Evolutionary conservation across 1,284 basidiomycete genomes (phyloP), one percentile per base, ranked within the genome.

Genomic region (Xerocomus tenax): DNA sequence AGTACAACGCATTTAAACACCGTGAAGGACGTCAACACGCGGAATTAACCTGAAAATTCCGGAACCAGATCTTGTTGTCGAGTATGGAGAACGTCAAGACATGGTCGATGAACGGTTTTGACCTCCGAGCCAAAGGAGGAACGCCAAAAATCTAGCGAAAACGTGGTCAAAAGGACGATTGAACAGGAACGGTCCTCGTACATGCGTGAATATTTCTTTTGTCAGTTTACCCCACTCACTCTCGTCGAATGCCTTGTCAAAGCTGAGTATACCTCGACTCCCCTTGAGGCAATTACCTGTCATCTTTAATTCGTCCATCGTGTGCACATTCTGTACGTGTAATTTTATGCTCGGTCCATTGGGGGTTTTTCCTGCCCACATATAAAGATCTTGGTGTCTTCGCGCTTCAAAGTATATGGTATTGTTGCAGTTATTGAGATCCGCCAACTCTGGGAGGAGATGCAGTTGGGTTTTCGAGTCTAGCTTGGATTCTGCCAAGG

Each of bases 251-350:
- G 77, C 81, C 57, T 85, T 81, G 71, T 97, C 94, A 67, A 99
- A 99, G 62, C 87, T 91, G 54, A 98, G 74, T 48, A 98, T 73
- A 1, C 94, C 95, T 48, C 96, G 75, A 58, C 87, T 91, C 13
- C 96, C 96, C 71, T 97, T 97, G 59, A 99, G 72, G 69, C 96
- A 98, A 69, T 99, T 98, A 21, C 96, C 96, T 3, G 94, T 97
- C 94, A 98, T 91, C 73, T 98, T 98, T 60, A 99, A 77, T 70
- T 99, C 96, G 72, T 98, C 96, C 96, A 98, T 98, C 36, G 96
- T 99, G 69, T 99, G 96, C 51, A 97, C 79, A 69, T 98, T 99
- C 69, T 98, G 93, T 18, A 98, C 92, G 64, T 98, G 95, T 74
- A 98, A 80, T 69, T 98, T 98, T 67, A 95, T 85, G 59, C 87